phyloP scores from a whole-genome alignment of 2,329 filamentous ascomycete species.

The Plectosphaerella cucumerina region DNA sequence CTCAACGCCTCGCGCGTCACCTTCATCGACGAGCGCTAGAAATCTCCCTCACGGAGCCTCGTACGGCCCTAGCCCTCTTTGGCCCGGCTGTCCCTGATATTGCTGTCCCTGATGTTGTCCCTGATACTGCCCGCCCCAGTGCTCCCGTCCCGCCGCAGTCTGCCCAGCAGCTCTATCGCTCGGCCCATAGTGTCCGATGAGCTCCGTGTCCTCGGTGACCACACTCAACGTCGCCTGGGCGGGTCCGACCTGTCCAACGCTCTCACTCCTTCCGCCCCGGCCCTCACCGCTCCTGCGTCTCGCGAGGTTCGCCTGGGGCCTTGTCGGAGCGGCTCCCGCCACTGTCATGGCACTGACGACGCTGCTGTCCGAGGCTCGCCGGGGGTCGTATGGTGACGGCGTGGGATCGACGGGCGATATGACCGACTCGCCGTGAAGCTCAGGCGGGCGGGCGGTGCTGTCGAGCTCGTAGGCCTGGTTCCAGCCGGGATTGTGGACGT shows the following conservation, averaged over 20 bases:
- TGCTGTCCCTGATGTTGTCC: background rate
- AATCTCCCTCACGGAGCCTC: too few relatives aligned
- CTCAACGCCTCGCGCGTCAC: too few relatives aligned
- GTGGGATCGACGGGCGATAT: constrained; percentile 10
- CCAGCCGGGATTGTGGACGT: constrained; percentile 15
- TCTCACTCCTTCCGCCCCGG: constrained; percentile 14
- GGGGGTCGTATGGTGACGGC: background rate
- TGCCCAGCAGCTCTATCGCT: constrained; percentile 34
- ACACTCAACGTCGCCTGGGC: constrained; percentile 16
- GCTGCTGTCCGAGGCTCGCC: background rate
- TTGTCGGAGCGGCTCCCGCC: background rate
- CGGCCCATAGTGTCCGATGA: constrained; percentile 39
- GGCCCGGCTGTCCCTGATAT: too few relatives aligned
- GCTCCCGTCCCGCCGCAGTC: constrained; percentile 24
- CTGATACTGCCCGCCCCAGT: constrained; percentile 11
- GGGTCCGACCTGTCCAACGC: constrained; percentile 7
- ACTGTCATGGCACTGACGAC: background rate
- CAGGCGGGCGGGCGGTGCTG: constrained; percentile 23
- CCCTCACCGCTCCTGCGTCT: constrained; percentile 3
- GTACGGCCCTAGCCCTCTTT: too few relatives aligned
- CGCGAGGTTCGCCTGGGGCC: background rate
- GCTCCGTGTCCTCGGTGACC: constrained; percentile 42
- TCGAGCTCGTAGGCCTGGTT: constrained; percentile 33
- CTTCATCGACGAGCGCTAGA: too few relatives aligned
- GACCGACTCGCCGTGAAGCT: constrained; percentile 25